Evolutionary conservation across 2,329 filamentous ascomycete genomes (phyloP).

Genomic region (Tetracladium maxilliforme): DNA sequence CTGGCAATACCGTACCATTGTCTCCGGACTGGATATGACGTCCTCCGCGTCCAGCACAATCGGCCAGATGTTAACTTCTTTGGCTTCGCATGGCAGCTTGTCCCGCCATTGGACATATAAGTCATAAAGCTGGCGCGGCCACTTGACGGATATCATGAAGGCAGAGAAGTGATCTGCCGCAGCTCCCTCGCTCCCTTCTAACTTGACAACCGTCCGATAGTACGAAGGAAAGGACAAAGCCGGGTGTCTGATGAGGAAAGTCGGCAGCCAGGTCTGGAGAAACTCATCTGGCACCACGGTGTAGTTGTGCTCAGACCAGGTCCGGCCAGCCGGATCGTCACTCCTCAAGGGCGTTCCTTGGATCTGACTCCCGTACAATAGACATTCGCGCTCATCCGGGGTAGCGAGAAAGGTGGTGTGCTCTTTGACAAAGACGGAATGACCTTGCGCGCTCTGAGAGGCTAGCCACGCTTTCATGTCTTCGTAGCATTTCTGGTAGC

Average conservation of each 20-base stretch:
- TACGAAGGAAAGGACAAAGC: slow-evolving; percentile 20
- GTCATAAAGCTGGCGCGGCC: slow-evolving; percentile 17
- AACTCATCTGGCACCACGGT: slow-evolving; percentile 20
- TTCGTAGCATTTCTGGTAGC: slow-evolving; percentile 13
- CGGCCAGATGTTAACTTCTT: slow-evolving; percentile 8
- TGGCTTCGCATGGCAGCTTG: slow-evolving; percentile 1
- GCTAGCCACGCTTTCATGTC: slow-evolving; percentile 10
- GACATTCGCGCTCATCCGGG: slow-evolving; percentile 8
- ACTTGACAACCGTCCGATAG: slow-evolving; percentile 16
- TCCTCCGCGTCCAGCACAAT: slow-evolving; percentile 21
- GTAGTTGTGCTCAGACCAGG: slow-evolving; percentile 13
- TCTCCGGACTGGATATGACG: slow-evolving; percentile 16
- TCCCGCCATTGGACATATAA: slow-evolving; percentile 13
- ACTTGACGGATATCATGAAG: slow-evolving; percentile 13
- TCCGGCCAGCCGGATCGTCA: too few species aligned
- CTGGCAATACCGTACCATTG: slow-evolving; percentile 12
- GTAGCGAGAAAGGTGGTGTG: slow-evolving; percentile 15
- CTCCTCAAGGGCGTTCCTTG: too few species aligned
- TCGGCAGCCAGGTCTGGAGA: slow-evolving; percentile 15
- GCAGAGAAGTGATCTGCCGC: neutral
- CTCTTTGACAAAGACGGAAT: slow-evolving; percentile 18
- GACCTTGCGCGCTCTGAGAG: slow-evolving; percentile 10
- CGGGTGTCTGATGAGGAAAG: slow-evolving; percentile 22
- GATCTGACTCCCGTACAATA: slow-evolving; percentile 2
- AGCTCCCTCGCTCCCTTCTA: neutral